A percentile compares a stretch with the other conserved stretches of the same genome.
Evolutionary conservation across 2,329 filamentous ascomycete genomes (phyloP).

Genomic region (Pestalotiopsis sp.): DNA sequence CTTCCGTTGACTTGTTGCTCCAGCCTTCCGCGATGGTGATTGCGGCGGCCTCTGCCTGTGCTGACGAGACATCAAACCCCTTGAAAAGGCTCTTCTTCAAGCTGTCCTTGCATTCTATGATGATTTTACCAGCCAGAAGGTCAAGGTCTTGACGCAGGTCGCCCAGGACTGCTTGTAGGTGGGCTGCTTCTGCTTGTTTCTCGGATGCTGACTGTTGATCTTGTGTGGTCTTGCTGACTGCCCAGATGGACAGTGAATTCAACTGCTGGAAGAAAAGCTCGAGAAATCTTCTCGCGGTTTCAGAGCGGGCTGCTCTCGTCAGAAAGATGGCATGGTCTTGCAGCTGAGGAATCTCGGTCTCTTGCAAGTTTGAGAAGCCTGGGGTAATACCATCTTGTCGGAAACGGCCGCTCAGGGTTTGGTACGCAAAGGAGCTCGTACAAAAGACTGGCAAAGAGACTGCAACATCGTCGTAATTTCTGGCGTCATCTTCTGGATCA

Average conservation of each 20-base stretch:
- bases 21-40: not conserved
- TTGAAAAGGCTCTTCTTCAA: not conserved
- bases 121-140: not conserved
- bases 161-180: not conserved
- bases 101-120: not conserved
- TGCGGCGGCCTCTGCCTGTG: not conserved
- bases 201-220: not conserved
- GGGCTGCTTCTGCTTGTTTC: not conserved
- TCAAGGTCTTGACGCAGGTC: not conserved
- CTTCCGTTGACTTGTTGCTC: not conserved
- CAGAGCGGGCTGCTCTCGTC: not conserved
- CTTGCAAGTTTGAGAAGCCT: constrained; percentile 53
- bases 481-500: constrained; percentile 53
- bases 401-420: constrained; percentile 60
- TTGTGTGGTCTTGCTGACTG: not conserved
- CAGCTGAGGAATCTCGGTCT: constrained; percentile 57
- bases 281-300: not conserved
- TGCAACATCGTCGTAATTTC: constrained; percentile 62
- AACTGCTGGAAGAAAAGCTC: not conserved
- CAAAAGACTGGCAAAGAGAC: constrained; percentile 64
- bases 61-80: not conserved
- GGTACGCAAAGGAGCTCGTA: constrained; percentile 63
- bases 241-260: not conserved
- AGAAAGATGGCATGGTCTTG: not conserved
- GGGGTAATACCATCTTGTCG: constrained; percentile 46